These are phyloP conservation scores for Noccaea bulbosa DNA, from an alignment of 345 rosid genomes.

Conservation along the genomic window DNA sequence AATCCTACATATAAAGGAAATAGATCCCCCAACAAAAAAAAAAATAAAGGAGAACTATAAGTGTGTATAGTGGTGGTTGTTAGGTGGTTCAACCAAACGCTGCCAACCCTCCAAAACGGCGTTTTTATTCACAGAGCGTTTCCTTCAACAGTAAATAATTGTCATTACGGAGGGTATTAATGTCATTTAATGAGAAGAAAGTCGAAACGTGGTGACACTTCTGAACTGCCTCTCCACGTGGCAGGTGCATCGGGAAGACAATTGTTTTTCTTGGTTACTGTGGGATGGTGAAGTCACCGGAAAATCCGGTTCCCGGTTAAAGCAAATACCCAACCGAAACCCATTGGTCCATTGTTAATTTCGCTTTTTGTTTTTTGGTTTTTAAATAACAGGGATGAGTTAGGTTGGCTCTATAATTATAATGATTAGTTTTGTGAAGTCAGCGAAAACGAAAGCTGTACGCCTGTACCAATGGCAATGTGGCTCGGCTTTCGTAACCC, in stretches of 20 bases:
- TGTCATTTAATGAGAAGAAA: constrained; percentile 31
- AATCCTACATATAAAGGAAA: constrained; percentile 23
- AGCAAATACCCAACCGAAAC: constrained; percentile 39
- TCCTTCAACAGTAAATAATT: constrained; percentile 34
- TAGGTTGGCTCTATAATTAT: constrained; percentile 40
- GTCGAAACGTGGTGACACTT: constrained; percentile 54
- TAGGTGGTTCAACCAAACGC: constrained; percentile 98
- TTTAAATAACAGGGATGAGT: constrained; percentile 43
- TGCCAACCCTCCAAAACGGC: constrained; percentile 75
- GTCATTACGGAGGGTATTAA: constrained; percentile 32
- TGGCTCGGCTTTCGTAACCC: constrained; percentile 46
- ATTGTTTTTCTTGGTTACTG: constrained; percentile 44
- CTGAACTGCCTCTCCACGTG: constrained; percentile 43
- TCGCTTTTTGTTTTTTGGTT: constrained; percentile 2
- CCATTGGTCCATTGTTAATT: constrained; percentile 35
- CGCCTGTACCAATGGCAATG: constrained; percentile 37
- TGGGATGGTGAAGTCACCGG: constrained; percentile 45
- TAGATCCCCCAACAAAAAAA: constrained; percentile 17
- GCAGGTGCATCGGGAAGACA: constrained; percentile 40
- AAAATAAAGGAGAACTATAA: constrained; percentile 38
- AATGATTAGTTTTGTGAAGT: constrained; percentile 61
- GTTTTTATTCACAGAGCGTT: constrained; percentile 54
- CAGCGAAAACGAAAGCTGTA: constrained; percentile 55
- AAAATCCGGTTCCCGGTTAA: constrained; percentile 44
- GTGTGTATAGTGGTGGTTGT: constrained; percentile 78